Evolutionary conservation across 2,329 filamentous ascomycete species (phyloP), one percentile per base, ranked within the genome.

Genomic region (Fonsecaea nubica): DNA sequence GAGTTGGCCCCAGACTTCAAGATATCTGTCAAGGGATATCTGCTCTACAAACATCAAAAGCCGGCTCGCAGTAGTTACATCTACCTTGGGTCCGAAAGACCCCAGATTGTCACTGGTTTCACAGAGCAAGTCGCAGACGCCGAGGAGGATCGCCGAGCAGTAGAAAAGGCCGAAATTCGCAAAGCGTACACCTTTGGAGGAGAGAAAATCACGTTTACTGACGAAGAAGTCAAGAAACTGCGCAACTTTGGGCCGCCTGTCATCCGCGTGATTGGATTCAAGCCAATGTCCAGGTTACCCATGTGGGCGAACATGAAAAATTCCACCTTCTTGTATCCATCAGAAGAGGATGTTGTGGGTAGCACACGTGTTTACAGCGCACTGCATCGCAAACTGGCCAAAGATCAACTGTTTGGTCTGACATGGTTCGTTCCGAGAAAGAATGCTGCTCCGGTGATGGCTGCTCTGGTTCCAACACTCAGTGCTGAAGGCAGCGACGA

Each of bases 131-230:
- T 93, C 63, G 90, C 92, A 3, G 65, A 68, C 18, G 92, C 96
- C 72, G 93, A 89, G 18, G 86, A 89, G 1, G 93, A 89, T 18
- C 87, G 90, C 1, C 85, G 89, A 42, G 87, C 88, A 0, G 88
- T 98, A 0, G 90, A 96, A 69, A 93, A 93, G 72, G 81, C 80
- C 2, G 93, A 98, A 74, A 86, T 96, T 21, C 90, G 90, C 66
- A 97, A 95, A 78, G 95, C 94, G 0, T 99, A 95, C 83, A 97
- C 95, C 74, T 98, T 98, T 75, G 95, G 94, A 12, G 93, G 92
- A 45, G 92, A 96, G 71, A 92, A 92, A 56, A 87, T 99, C 55
- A 86, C 90, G 57, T 99, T 99, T 76, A 89, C 89, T 0, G 86
- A 89, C 0, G 93, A 97, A 38, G 94, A 99, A 76, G 88, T 94